These are phyloP conservation scores for Naumovozyma castellii DNA, from an alignment of 805 yeast species.

Conservation along the genomic window DNA sequence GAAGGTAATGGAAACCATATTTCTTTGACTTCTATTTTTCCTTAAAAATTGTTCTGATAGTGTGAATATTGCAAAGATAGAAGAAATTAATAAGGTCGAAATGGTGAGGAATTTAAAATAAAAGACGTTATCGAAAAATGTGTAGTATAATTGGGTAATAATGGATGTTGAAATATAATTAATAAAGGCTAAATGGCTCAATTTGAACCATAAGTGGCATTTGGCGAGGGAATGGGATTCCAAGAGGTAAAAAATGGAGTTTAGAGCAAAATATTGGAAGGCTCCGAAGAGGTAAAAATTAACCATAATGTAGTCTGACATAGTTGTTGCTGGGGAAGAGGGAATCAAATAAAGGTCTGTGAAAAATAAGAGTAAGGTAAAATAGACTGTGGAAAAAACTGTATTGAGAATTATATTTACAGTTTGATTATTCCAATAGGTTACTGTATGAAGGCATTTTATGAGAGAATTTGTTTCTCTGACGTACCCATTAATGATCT, in stretches of 20 bases:
- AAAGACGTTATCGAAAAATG: constrained; percentile 30
- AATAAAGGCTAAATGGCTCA: constrained; percentile 63
- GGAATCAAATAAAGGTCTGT: constrained; percentile 20
- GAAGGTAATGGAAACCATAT: constrained; percentile 39
- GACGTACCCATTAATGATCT: constrained; percentile 1
- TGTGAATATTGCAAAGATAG: constrained; percentile 49
- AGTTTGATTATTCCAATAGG: constrained; percentile 4
- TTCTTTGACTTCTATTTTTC: constrained; percentile 49
- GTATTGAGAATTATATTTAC: constrained; percentile 4
- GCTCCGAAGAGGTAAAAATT: constrained; percentile 45
- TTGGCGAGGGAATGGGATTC: constrained; percentile 50
- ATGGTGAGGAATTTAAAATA: constrained; percentile 21
- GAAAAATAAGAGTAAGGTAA: constrained; percentile 14
- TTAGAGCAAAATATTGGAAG: constrained; percentile 44
- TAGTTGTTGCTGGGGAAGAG: constrained; percentile 19
- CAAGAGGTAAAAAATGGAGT: constrained; percentile 51
- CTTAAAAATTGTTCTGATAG: constrained; percentile 52
- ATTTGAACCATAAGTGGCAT: constrained; percentile 45
- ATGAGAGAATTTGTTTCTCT: constrained; percentile 5
- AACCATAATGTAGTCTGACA: constrained; percentile 40
- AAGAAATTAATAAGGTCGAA: constrained; percentile 44
- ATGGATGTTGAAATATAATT: constrained; percentile 51
- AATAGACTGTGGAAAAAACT: constrained; percentile 1
- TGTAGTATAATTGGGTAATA: constrained; percentile 37
- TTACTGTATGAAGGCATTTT: constrained; percentile 1